Conservation (phyloP, 306 rosid species). For the Vachellia pachyceras region DNA sequence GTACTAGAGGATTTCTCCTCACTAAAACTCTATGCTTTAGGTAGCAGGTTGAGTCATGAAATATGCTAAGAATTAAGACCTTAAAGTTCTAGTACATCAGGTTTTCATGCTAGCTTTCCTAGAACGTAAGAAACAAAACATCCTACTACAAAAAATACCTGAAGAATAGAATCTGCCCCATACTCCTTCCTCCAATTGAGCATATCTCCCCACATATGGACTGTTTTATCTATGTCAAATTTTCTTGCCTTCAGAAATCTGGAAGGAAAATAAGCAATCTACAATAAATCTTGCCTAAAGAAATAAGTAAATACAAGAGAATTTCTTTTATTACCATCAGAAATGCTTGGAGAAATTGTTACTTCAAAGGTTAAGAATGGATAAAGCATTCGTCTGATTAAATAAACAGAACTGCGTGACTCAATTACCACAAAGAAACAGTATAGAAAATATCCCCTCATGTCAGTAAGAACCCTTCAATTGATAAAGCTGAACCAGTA, state of each 20-base stretch:
- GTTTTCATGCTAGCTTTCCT: conserved; percentile 17
- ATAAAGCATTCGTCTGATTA: conserved; percentile 22
- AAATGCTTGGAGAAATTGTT: conserved; percentile 2
- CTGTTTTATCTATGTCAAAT: conserved; percentile 83
- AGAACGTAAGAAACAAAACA: conserved; percentile 23
- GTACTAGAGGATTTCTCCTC: conserved; percentile 31
- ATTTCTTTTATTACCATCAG: not conserved
- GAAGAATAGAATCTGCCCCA: conserved; percentile 71
- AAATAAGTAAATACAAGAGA: not conserved
- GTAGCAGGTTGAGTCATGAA: conserved; percentile 35
- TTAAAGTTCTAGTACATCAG: conserved; percentile 5
- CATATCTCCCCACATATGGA: conserved; percentile 94
- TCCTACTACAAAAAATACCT: conserved; percentile 54
- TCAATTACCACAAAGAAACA: conserved; percentile 19
- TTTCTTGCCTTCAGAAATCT: conserved; percentile 95
- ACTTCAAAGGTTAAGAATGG: conserved; percentile 14
- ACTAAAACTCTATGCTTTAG: conserved; percentile 33
- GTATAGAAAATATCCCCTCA: not conserved
- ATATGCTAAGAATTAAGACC: conserved; percentile 27
- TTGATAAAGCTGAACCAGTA: conserved; percentile 23
- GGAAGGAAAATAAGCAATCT: conserved; percentile 33
- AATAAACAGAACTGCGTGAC: not conserved
- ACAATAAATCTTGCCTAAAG: conserved; percentile 21
- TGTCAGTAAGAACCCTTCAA: conserved; percentile 12
- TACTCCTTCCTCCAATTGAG: conserved; percentile 85